Conservation (phyloP, 2,329 filamentous ascomycete species). For the Chaetomium olivaceum region DNA sequence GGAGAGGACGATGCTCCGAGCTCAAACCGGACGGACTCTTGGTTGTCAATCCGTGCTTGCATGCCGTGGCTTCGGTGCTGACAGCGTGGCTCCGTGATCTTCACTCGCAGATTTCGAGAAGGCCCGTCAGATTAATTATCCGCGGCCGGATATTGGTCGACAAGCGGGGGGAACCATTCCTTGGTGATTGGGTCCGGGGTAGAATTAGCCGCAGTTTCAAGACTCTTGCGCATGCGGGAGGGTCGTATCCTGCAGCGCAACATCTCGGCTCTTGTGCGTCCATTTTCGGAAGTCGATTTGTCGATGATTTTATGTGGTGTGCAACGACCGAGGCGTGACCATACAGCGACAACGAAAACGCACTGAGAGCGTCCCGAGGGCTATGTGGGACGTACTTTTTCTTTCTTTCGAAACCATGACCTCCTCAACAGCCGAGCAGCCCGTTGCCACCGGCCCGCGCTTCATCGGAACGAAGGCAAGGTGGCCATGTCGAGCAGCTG, state of each 20-base stretch:
- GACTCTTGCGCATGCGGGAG: slow-evolving; percentile 23
- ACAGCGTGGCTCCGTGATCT: slow-evolving; percentile 30
- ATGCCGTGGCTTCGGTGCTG: slow-evolving; percentile 21
- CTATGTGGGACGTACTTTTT: background rate
- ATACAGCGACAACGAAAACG: background rate
- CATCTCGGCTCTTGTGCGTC: slow-evolving; percentile 30
- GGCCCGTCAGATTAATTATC: slow-evolving; percentile 31
- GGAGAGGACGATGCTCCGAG: slow-evolving; percentile 21
- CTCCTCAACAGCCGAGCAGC: background rate
- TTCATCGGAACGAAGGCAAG: background rate
- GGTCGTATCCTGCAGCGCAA: slow-evolving; percentile 25
- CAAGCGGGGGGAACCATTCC: slow-evolving; percentile 16
- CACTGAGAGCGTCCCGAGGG: background rate
- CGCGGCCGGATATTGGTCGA: slow-evolving; percentile 27
- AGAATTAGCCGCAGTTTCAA: slow-evolving; percentile 38
- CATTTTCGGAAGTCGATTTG: slow-evolving; percentile 21
- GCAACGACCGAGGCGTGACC: background rate
- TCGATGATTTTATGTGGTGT: background rate
- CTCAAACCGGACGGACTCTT: slow-evolving; percentile 16
- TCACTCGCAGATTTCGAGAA: slow-evolving; percentile 32
- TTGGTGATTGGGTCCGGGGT: slow-evolving; percentile 28
- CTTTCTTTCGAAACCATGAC: background rate
- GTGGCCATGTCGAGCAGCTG: background rate
- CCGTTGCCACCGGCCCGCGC: background rate
- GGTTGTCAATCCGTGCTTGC: slow-evolving; percentile 25